Evolutionary conservation across 768 basidiomycete genomes (phyloP).

Genomic region (Pleurotus cornucopiae): DNA sequence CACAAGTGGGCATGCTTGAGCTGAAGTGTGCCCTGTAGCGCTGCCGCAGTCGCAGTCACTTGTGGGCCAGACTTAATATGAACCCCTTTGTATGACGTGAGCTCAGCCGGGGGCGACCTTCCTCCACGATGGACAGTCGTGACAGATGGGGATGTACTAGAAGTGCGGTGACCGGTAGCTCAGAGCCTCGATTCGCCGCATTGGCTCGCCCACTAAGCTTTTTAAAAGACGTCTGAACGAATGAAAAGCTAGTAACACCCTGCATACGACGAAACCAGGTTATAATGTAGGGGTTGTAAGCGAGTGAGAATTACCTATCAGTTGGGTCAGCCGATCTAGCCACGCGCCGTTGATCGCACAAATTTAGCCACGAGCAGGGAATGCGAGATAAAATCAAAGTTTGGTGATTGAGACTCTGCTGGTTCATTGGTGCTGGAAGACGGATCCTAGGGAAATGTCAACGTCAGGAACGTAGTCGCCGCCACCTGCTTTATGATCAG

Average conservation of each 20-base stretch:
- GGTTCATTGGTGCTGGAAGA: too few relatives aligned
- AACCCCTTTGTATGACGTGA: constrained; percentile 1
- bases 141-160: not conserved
- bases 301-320: not conserved
- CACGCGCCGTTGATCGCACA: too few relatives aligned
- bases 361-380: too few relatives aligned
- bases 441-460: too few relatives aligned
- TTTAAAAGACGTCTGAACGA: not conserved
- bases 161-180: not conserved
- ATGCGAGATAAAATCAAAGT: too few relatives aligned
- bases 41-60: not conserved
- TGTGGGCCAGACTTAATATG: not conserved
- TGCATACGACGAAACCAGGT: not conserved
- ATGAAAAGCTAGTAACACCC: not conserved
- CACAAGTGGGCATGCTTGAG: not conserved
- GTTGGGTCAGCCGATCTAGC: not conserved
- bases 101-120: not conserved
- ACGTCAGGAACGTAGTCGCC: too few relatives aligned
- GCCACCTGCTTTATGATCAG: too few relatives aligned
- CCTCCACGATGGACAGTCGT: too few relatives aligned
- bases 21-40: not conserved
- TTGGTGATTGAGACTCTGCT: too few relatives aligned
- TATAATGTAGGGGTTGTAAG: not conserved
- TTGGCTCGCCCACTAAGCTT: not conserved
- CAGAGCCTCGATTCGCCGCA: not conserved